phyloP scores from a whole-genome alignment of 768 basidiomycete genomes.

The Glaciozyma martinii region DNA sequence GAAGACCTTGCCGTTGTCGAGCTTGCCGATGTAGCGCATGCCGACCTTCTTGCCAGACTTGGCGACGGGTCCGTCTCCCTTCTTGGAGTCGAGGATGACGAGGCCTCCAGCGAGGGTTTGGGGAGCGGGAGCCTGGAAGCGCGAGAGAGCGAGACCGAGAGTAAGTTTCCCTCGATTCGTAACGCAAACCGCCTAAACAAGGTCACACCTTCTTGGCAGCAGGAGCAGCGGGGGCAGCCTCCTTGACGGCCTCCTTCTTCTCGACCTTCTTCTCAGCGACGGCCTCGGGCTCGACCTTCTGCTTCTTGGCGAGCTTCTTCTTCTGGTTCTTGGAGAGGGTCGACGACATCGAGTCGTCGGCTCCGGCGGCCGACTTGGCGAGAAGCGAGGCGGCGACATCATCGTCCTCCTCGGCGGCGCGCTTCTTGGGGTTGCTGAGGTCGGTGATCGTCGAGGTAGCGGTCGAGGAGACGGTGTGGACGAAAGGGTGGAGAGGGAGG shows the following conservation, averaged over 20 bases:
- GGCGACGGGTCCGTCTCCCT: conserved; percentile 73
- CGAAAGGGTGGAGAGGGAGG: neutral
- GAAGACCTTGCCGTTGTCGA: conserved; percentile 46
- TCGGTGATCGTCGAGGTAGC: neutral
- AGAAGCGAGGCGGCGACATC: conserved; percentile 22
- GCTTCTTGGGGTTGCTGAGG: conserved; percentile 27
- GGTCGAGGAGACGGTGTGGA: neutral
- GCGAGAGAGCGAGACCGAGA: neutral
- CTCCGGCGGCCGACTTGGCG: conserved; percentile 21
- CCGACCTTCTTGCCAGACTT: conserved; percentile 73
- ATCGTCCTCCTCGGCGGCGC: conserved; percentile 16
- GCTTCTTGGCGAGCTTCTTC: conserved; percentile 45
- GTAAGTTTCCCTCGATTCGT: conserved; percentile 20
- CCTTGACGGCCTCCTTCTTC: conserved; percentile 32
- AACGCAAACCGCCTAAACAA: conserved; percentile 6
- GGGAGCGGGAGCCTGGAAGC: conserved; percentile 25
- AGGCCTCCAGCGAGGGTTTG: conserved; percentile 57
- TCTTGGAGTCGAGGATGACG: conserved; percentile 63
- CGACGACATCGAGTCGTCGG: conserved; percentile 8
- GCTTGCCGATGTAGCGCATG: conserved; percentile 68
- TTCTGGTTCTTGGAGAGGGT: conserved; percentile 36
- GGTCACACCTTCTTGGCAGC: neutral
- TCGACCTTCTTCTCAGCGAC: conserved; percentile 42
- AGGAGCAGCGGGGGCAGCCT: neutral
- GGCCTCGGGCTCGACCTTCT: neutral